Percentiles rank a stretch among this genome's conserved stretches.
phyloP scores from a whole-genome alignment of 169 alveolate species.

The Besnoitia besnoiti region DNA sequence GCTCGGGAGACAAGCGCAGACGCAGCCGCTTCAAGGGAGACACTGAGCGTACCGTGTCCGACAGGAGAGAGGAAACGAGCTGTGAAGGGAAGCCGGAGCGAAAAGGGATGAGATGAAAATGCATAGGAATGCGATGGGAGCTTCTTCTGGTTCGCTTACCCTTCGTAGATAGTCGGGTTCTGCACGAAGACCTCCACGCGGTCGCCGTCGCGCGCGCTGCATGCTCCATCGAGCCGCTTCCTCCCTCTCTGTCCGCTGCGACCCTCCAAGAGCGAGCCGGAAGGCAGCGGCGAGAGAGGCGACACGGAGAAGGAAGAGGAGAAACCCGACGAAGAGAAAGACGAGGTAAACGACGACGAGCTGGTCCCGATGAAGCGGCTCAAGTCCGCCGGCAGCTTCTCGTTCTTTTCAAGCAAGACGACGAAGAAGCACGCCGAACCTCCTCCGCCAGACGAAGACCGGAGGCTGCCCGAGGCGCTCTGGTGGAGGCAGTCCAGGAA shows the following conservation, averaged over 20 bases:
- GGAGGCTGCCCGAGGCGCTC: background rate
- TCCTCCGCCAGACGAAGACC: background rate
- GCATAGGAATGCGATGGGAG: background rate
- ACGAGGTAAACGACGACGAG: too few species aligned
- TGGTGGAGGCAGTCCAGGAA: conserved; percentile 1
- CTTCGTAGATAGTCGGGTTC: background rate
- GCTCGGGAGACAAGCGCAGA: too few species aligned
- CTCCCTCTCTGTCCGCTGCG: background rate
- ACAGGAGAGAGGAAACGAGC: too few species aligned
- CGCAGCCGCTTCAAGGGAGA: too few species aligned
- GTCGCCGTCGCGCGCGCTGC: background rate
- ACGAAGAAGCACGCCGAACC: background rate
- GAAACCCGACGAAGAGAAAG: background rate
- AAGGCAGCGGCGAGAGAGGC: too few species aligned
- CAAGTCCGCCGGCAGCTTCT: background rate
- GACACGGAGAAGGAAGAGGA: too few species aligned
- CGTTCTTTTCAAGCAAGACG: background rate
- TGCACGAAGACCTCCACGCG: background rate
- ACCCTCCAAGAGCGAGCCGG: background rate
- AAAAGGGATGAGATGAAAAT: too few species aligned
- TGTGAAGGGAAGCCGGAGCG: too few species aligned
- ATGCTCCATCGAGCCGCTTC: background rate
- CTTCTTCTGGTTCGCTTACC: background rate
- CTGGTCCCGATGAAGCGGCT: background rate
- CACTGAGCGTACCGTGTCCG: too few species aligned